Base-by-base conservation (phyloP, 2,329 filamentous ascomycete genomes). In the Aspergillus aculeatus region DNA sequence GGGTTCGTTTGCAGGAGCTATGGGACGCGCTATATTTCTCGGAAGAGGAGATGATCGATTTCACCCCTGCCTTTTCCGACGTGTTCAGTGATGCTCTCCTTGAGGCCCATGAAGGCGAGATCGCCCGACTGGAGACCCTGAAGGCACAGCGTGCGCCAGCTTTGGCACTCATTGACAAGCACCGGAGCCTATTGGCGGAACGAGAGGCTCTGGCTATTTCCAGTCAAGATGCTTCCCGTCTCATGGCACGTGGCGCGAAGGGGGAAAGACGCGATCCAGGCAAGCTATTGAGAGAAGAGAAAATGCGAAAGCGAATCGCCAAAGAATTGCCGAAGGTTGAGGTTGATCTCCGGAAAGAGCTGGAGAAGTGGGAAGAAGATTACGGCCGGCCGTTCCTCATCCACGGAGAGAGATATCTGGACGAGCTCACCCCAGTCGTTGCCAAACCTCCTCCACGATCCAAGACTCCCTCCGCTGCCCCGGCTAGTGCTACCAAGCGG, bases 21-120 rank as follows among this genome's bases (percentile, higher is more conserved):
- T 99, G 96, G 95, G 95, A 99, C 72, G 83, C 86, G 0, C 80
- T 99, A 1, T 98, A 95, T 80, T 93, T 96, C 72, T 96, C 91
- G 0, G 95, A 99, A 73, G 95, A 99, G 70, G 95, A 99, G 78
- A 98, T 98, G 93, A 86, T 98, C 58, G 93, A 97, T 67, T 99
- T 99, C 68, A 95, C 93, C 0, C 95, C 96, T 0, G 95, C 93
- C 47, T 98, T 98, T 74, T 96, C 92, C 11, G 95, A 98, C 72
- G 94, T 97, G 21, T 97, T 96, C 78, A 97, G 92, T 69, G 95
- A 99, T 74, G 95, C 95, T 4, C 84, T 99, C 10, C 85, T 99
- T 0, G 93, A 96, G 65, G 93, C 95, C 0, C 96, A 99, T 70
- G 95, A 99, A 79, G 88, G 89, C 21, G 96, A 99, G 72, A 93